Base-by-base conservation (phyloP, 2,329 filamentous ascomycete species). In the Apiospora koreana region DNA sequence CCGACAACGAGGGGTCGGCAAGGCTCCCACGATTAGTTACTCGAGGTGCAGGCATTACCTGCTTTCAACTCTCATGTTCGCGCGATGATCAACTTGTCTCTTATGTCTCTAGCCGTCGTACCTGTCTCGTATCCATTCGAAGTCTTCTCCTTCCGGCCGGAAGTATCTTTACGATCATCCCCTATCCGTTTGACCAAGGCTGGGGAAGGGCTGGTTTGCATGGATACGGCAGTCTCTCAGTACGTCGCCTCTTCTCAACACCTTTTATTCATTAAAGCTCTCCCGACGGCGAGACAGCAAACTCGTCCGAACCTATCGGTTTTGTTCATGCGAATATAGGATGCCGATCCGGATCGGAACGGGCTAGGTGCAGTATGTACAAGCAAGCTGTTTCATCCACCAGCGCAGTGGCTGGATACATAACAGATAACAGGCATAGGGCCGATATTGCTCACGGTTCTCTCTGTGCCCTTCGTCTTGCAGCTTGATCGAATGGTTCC, bases 361-460 rank as follows among this genome's bases (percentile, higher is more conserved):
- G 54, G 50, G 31, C 54, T 62, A n/a, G n/a, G n/a, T n/a, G n/a
- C 35, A 18, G 7, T 62, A 62, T 62, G 31, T 62, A 62, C 54
- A 38, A 62, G 54, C 64, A 66, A 66, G n/a, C 38, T 43, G 64
- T 66, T 66, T 66, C 64, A 66, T 43, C 64, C 21, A 42, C 45
- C 23, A 43, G 38, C 41, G 28, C 14, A 66, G 64, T 66, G 64
- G 41, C 64, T 43, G 42, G 64, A 45, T 45, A 66, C 64, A 66
- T 43, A 21, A 14, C 28, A 28, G 54, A 28, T 45, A 12, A 25
- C 35, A 35, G 35, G 18, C 18, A n/a, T 43, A 66, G 64, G 64
- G 38, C 54, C 54, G 54, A 62, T 38, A 62, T 43, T 43, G 14
- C 25, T 38, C 54, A 62, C 54, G 31, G 54, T 62, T 62, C 54